Evolutionary conservation across 371 early-diverging fungal species (phyloP), one percentile per base, ranked within the genome.

Genomic region (Sporodiniella umbellata): DNA sequence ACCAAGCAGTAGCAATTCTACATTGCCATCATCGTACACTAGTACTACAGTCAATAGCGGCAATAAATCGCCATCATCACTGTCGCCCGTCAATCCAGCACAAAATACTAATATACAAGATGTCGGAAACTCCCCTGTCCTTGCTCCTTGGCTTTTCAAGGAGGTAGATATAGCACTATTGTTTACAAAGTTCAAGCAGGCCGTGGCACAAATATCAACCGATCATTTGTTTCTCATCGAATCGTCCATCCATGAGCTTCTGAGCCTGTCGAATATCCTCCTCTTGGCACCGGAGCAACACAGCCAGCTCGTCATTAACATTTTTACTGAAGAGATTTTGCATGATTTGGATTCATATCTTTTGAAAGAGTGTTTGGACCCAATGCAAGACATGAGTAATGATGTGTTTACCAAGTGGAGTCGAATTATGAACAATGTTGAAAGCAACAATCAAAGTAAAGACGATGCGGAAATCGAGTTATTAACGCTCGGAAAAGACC

Each of bases 111-210:
- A 33, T 42, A 47, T 42, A 47, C 33, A 53, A 50, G 45, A 44
- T 58, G 52, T 44, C 26, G 48, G 48, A 52, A 58, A 51, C 44
- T 33, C 49, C 17, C 19, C 53, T 33, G 25, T 26, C 33, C 42
- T 58, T 40, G 48, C 44, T 42, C 38, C 58, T 48, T 58, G 58
- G 58, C 0, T 51, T 33, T 58, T 51, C 39, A 14, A 56, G 57
- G 44, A 37, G 25, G 38, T 26, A 33, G 31, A 56, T 31, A 23
- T 48, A 23, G 44, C 52, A 38, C 1, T 18, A 28, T 43, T 52
- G 37, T 52, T 58, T 28, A 37, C 52, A 45, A 48, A 52, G 33
- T 51, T 58, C 44, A 28, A 51, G 50, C 44, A 52, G 37, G 44
- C 58, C 24, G 48, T 51, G 18, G n/a, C 35, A 31, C 45, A 28